These are phyloP conservation scores for Lentinula boryana DNA, from an alignment of 768 basidiomycete species.

Conservation along the genomic window DNA sequence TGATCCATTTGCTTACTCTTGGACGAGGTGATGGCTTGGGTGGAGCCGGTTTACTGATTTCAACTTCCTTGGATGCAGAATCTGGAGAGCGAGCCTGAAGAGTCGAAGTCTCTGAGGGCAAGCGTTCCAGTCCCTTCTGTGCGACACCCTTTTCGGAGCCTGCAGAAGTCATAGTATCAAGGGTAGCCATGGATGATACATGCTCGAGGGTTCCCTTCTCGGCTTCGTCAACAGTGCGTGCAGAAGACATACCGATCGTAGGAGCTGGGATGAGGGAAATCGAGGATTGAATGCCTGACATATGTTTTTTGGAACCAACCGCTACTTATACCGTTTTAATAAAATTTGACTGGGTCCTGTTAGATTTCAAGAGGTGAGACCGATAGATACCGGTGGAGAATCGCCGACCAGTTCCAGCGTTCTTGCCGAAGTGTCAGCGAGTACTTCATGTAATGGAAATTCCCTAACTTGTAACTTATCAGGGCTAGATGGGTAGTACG, in stretches of 20 bases:
- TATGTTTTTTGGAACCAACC: not conserved
- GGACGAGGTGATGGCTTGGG: slow-evolving; percentile 22
- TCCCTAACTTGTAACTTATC: not conserved
- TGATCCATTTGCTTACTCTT: slow-evolving; percentile 48
- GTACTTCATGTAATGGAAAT: not conserved
- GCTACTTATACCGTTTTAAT: not conserved
- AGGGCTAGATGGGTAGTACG: not conserved
- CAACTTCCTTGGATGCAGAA: not conserved
- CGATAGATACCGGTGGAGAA: not conserved
- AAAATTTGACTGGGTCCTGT: not conserved
- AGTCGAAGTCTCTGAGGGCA: not conserved
- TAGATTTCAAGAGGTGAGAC: not conserved
- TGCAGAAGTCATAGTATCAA: not conserved
- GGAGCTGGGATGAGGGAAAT: not conserved
- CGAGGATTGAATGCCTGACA: not conserved
- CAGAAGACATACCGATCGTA: not conserved
- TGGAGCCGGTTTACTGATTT: not conserved
- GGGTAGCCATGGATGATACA: not conserved
- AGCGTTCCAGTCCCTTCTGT: not conserved
- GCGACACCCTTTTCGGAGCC: not conserved
- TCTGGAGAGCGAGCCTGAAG: not conserved
- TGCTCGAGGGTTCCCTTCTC: slow-evolving; percentile 4
- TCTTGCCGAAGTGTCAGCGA: not conserved
- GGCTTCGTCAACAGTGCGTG: not conserved
- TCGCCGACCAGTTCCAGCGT: not conserved